A percentile compares a stretch with the other conserved stretches of the same genome.
phyloP scores from a whole-genome alignment of 345 rosid species.

The Alliaria petiolata region DNA sequence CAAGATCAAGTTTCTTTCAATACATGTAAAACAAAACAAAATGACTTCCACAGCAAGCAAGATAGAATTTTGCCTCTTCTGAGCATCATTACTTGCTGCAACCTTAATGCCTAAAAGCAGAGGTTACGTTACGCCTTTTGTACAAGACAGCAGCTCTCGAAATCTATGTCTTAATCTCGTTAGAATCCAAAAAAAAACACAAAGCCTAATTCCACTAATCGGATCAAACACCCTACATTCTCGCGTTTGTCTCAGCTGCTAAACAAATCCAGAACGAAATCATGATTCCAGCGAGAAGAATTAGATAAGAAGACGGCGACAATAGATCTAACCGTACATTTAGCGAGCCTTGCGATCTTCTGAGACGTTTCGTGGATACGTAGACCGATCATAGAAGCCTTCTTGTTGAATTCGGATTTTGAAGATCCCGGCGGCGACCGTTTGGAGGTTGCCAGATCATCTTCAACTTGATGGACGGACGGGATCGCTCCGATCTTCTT shows the following conservation, averaged over 20 bases:
- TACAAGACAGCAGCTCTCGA: neutral
- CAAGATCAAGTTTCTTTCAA: neutral
- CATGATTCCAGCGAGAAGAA: neutral
- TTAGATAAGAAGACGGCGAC: neutral
- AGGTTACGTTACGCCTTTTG: neutral
- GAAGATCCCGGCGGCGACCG: slow-evolving; percentile 38
- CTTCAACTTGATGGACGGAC: slow-evolving; percentile 21
- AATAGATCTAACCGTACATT: slow-evolving; percentile 44
- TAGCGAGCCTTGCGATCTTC: slow-evolving; percentile 66
- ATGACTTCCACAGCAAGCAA: slow-evolving; percentile 20
- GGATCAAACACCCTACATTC: neutral
- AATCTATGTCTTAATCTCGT: neutral
- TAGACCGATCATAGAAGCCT: slow-evolving; percentile 60
- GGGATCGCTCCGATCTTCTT: slow-evolving; percentile 60
- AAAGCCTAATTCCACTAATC: neutral
- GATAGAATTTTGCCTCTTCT: neutral
- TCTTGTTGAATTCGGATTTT: slow-evolving; percentile 81
- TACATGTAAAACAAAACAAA: neutral
- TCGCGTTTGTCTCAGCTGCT: neutral
- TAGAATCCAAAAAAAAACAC: neutral
- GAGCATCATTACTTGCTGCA: neutral
- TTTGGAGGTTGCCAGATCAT: slow-evolving; percentile 29
- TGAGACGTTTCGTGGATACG: slow-evolving; percentile 68
- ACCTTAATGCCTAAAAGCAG: slow-evolving; percentile 11
- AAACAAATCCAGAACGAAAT: neutral